Evolutionary conservation across 371 early-diverging fungal genomes (phyloP).

Genomic region (Zychaea mexicana): DNA sequence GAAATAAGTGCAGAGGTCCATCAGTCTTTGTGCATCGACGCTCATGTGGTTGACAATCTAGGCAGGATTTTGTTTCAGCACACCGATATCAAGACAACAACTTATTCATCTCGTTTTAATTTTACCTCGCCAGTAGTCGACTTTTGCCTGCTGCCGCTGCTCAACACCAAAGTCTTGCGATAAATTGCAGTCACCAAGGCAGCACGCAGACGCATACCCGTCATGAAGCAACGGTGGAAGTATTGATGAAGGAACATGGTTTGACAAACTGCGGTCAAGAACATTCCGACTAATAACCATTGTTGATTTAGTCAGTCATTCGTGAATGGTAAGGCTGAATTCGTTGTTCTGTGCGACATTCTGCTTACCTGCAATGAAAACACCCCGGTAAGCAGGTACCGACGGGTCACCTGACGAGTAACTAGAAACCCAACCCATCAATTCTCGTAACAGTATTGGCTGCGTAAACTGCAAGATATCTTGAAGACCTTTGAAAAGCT

Average conservation of each 20-base stretch:
- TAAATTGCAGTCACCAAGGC: conserved; percentile 89
- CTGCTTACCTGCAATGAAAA: conserved; percentile 60
- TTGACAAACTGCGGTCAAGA: conserved; percentile 79
- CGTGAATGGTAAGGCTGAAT: not conserved
- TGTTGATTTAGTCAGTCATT: not conserved
- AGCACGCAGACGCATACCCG: conserved; percentile 83
- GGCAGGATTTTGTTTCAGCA: not conserved
- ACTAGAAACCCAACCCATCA: conserved; percentile 76
- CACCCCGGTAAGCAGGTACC: conserved; percentile 64
- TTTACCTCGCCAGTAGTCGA: conserved; percentile 76
- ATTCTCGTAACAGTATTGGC: conserved; percentile 73
- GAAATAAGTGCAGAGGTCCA: conserved; percentile 72
- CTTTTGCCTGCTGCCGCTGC: conserved; percentile 79
- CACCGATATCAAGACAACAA: not conserved
- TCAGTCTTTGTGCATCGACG: conserved; percentile 83
- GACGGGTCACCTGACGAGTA: conserved; percentile 38
- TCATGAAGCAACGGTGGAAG: conserved; percentile 78
- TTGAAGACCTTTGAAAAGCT: conserved; percentile 77
- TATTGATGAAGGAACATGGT: conserved; percentile 90
- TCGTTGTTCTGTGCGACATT: not conserved
- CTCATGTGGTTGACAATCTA: conserved; percentile 92
- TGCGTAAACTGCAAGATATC: conserved; percentile 88
- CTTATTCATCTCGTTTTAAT: not conserved
- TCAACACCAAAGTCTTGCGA: conserved; percentile 81
- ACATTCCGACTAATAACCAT: conserved; percentile 82